phyloP scores from a whole-genome alignment of 345 rosid species.

The Erucastrum elatum region DNA sequence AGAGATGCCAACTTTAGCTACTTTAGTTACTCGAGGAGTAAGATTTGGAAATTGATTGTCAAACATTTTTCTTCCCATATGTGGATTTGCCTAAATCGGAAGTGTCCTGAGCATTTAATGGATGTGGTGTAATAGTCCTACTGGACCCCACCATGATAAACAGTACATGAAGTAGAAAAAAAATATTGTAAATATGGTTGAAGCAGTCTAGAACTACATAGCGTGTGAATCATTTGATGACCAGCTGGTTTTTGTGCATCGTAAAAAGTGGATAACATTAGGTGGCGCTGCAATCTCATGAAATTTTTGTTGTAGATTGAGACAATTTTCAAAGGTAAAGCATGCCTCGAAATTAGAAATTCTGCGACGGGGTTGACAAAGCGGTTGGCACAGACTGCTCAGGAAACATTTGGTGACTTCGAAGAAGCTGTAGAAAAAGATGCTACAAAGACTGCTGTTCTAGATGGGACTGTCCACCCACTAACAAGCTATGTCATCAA shows the following conservation, averaged over 20 bases:
- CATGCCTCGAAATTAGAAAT: constrained; percentile 86
- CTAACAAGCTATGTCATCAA: constrained; percentile 97
- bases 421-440: constrained; percentile 99
- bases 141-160: neutral
- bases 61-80: neutral
- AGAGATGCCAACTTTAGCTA: constrained; percentile 17
- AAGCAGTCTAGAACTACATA: neutral
- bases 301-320: constrained; percentile 59
- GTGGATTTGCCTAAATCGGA: neutral
- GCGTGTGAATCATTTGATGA: neutral
- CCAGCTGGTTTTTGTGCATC: neutral
- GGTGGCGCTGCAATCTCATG: constrained; percentile 9
- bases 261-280: neutral
- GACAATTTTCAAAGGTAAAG: constrained; percentile 74
- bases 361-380: constrained; percentile 85
- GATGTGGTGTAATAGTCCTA: neutral
- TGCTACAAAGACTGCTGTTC: constrained; percentile 89
- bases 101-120: neutral
- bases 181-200: constrained; percentile 7
- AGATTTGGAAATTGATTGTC: neutral
- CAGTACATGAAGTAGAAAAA: neutral
- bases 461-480: constrained; percentile 93
- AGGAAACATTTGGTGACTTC: constrained; percentile 96
- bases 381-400: constrained; percentile 87
- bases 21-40: neutral